Conservation (phyloP, 495 filamentous ascomycete genomes). For the Clohesyomyces aquaticus region DNA sequence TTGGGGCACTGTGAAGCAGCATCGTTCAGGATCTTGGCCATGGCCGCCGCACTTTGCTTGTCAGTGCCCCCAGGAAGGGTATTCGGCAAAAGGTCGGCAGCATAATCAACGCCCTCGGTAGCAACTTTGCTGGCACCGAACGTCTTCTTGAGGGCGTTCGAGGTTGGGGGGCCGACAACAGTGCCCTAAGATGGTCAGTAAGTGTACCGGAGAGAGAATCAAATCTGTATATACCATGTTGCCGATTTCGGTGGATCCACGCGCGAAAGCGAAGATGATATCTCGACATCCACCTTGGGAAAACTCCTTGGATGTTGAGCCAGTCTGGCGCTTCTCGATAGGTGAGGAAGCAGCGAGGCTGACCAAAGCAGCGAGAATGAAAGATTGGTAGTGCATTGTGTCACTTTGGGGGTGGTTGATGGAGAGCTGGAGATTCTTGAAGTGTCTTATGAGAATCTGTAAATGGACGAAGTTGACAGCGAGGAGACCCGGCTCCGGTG, state of each 20-base stretch:
- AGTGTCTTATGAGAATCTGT: background rate
- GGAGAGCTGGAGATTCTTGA: background rate
- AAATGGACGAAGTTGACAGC: background rate
- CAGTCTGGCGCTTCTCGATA: slow-evolving; percentile 30
- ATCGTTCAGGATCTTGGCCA: slow-evolving; percentile 24
- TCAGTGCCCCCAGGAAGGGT: slow-evolving; percentile 50
- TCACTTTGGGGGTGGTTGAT: background rate
- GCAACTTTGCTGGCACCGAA: slow-evolving; percentile 50
- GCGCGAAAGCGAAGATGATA: slow-evolving; percentile 58
- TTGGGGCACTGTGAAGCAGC: slow-evolving; percentile 26
- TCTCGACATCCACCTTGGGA: slow-evolving; percentile 51
- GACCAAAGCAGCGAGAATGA: slow-evolving; percentile 14
- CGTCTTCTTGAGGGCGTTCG: slow-evolving; percentile 44
- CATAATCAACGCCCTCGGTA: slow-evolving; percentile 45
- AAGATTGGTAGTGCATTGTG: slow-evolving; percentile 28
- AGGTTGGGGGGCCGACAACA: slow-evolving; percentile 51
- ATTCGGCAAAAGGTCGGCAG: slow-evolving; percentile 42
- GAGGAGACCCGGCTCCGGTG: slow-evolving; percentile 13
- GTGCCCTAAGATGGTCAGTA: slow-evolving; percentile 47
- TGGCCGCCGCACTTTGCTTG: slow-evolving; percentile 48
- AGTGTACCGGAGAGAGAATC: slow-evolving; percentile 19
- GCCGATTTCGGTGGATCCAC: slow-evolving; percentile 55
- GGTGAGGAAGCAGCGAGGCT: slow-evolving; percentile 16
- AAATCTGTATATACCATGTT: slow-evolving; percentile 52
- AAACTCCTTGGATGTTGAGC: slow-evolving; percentile 52